Conservation (phyloP, 176 grass and related monocot species). For the Oryza coarctata region DNA sequence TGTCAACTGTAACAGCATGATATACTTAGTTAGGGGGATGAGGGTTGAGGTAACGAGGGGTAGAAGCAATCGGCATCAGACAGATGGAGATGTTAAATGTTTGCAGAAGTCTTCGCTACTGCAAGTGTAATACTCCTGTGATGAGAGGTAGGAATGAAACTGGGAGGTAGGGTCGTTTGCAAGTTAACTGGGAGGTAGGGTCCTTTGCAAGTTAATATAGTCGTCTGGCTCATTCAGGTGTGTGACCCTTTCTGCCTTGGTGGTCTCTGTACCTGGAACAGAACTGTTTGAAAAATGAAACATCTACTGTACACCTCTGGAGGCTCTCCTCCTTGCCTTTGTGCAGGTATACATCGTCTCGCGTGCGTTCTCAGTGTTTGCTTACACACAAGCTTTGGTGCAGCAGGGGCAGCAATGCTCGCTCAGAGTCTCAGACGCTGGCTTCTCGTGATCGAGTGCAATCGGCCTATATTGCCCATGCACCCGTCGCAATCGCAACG, state of each 20-base stretch:
- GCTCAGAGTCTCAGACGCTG: slow-evolving; percentile 5
- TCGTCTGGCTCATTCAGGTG: not conserved
- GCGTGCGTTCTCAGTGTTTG: not conserved
- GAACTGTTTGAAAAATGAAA: slow-evolving; percentile 1
- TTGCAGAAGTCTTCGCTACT: not conserved
- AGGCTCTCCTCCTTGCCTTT: not conserved
- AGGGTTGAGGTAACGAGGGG: slow-evolving; percentile 23
- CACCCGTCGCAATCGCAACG: no score
- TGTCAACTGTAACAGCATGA: slow-evolving; percentile 40
- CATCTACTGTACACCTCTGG: not conserved
- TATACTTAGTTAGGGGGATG: slow-evolving; percentile 10
- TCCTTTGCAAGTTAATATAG: not conserved
- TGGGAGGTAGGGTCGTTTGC: not conserved
- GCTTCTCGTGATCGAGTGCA: not conserved
- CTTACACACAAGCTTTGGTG: slow-evolving; percentile 15
- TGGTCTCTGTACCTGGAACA: not conserved
- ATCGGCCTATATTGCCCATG: no score
- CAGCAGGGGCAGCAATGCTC: not conserved
- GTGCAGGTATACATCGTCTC: not conserved
- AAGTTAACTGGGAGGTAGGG: not conserved
- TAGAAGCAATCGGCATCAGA: slow-evolving; percentile 24
- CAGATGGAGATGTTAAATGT: not conserved
- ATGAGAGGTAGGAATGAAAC: not conserved
- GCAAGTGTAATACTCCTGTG: not conserved
- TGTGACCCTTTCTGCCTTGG: not conserved